Evolutionary conservation across 345 rosid species (phyloP), one percentile per base, ranked within the genome.

Genomic region (Citrus inodora): DNA sequence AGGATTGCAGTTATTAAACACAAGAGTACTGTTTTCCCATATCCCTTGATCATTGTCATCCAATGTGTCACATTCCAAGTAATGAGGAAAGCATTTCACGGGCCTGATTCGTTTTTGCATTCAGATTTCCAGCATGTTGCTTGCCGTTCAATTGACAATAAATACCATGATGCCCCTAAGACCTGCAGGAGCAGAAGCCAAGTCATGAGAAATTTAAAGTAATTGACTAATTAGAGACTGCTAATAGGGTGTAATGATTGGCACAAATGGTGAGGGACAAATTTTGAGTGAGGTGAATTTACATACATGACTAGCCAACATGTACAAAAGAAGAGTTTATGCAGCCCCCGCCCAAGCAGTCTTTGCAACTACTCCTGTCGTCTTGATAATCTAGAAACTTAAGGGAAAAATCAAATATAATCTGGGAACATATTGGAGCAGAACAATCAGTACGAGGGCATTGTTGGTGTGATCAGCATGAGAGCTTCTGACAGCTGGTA

Each of bases 331-430:
- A 82, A 95, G 97, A 76, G 91, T 93, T 71, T 92, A 95, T 8
- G 95, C 98, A 80, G 98, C 98, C n/a, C 95, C 97, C 17, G 98
- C 95, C 98, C 98, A 95, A 42, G 97, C 98, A 67, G 98, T 92
- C 86, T 89, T 88, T 14, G 97, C 86, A 74, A 93, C 93, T 1
- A 95, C 90, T 56, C 98, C 98, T 5, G 89, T 87, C 22, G 97
- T 87, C 84, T 89, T 88, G 76, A 87, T 89, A 59, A 93, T 89
- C 81, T 87, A 83, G 9, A 92, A 87, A 68, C 97, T 90, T 67
- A 92, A 76, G 25, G 98, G 94, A 70, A 92, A 90, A n/a, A 93
- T 93, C 46, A 90, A 81, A 85, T 90, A 92, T 27, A 92, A 84
- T 13, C 97, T 83, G 4, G 98, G 95, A 76, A 89, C 68, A 78